Evolutionary conservation across 2,329 filamentous ascomycete species (phyloP).

Genomic region (Paraconiothyrium brasiliense): DNA sequence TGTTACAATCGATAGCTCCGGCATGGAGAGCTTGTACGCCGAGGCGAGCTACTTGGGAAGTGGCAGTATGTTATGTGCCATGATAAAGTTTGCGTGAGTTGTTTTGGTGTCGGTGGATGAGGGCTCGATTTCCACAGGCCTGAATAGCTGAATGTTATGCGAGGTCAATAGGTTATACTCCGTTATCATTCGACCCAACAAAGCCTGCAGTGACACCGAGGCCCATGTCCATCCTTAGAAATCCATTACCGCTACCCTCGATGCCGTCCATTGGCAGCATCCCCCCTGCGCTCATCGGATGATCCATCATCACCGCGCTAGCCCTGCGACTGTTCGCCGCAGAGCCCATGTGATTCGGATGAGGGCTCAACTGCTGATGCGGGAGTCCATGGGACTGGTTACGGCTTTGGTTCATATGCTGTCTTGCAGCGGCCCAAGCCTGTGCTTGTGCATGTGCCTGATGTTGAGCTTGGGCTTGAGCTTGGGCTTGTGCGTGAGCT

Average conservation of each 20-base stretch:
- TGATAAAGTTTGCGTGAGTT: not conserved
- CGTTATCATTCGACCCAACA: slow-evolving; percentile 37
- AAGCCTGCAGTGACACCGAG: slow-evolving; percentile 37
- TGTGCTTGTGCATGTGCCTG: slow-evolving; percentile 30
- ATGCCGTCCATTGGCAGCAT: slow-evolving; percentile 46
- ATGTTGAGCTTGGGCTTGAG: slow-evolving; percentile 34
- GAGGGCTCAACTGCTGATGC: slow-evolving; percentile 31
- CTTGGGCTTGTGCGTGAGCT: slow-evolving; percentile 36
- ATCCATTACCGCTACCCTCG: slow-evolving; percentile 43
- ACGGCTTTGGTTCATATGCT: slow-evolving; percentile 50
- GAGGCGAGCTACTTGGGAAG: not conserved
- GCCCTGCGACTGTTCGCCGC: slow-evolving; percentile 42
- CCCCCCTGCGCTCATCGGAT: slow-evolving; percentile 31
- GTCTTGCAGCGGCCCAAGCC: slow-evolving; percentile 44
- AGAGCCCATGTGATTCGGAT: slow-evolving; percentile 41
- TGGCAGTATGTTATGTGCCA: not conserved
- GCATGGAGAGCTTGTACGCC: not conserved
- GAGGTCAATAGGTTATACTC: slow-evolving; percentile 19
- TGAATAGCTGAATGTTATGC: not conserved
- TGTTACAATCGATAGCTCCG: not conserved
- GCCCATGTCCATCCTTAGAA: slow-evolving; percentile 45
- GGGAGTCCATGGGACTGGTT: slow-evolving; percentile 43
- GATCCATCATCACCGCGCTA: slow-evolving; percentile 44
- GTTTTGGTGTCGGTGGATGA: not conserved
- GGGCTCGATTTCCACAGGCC: not conserved